A percentile compares a stretch with the other conserved stretches of the same genome.
phyloP scores from a whole-genome alignment of 257 asterid genomes.

The Penstemon newberryi region DNA sequence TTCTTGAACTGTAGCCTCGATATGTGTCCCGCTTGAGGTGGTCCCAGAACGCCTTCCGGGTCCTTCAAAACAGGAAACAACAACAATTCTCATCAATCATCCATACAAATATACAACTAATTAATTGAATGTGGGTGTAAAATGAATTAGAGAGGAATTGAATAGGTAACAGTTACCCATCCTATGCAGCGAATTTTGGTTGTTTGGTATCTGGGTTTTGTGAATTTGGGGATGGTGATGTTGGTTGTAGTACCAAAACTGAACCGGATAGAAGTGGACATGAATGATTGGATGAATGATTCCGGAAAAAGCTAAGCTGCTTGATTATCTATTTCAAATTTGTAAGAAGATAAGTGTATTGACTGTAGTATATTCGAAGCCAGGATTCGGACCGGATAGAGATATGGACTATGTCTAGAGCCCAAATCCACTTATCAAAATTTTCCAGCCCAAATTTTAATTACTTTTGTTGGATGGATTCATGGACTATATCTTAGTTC shows the following conservation, averaged over 20 bases:
- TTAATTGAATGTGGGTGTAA: neutral
- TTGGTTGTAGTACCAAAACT: conserved; percentile 34
- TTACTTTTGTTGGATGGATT: too few relatives aligned
- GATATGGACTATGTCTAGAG: too few relatives aligned
- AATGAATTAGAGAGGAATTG: neutral
- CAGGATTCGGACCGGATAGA: too few relatives aligned
- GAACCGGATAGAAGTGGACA: conserved; percentile 58
- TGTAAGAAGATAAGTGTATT: neutral
- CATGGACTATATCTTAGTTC: too few relatives aligned
- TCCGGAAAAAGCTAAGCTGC: neutral
- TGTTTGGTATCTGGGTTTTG: conserved; percentile 35
- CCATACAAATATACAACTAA: conserved; percentile 8
- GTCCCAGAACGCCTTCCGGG: conserved; percentile 79
- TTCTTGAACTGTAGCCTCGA: conserved; percentile 64
- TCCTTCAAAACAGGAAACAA: conserved; percentile 54
- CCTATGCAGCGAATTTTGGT: conserved; percentile 67
- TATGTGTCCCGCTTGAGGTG: conserved; percentile 68
- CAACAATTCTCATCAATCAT: neutral
- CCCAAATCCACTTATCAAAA: too few relatives aligned
- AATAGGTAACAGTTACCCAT: conserved; percentile 50
- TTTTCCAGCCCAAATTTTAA: too few relatives aligned
- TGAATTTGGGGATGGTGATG: conserved; percentile 37
- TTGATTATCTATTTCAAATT: conserved; percentile 48
- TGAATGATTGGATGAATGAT: conserved; percentile 29
- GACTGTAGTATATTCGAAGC: too few relatives aligned